These are phyloP conservation scores for Carallia pectinifolia DNA, from an alignment of 345 rosid species.

Conservation along the genomic window DNA sequence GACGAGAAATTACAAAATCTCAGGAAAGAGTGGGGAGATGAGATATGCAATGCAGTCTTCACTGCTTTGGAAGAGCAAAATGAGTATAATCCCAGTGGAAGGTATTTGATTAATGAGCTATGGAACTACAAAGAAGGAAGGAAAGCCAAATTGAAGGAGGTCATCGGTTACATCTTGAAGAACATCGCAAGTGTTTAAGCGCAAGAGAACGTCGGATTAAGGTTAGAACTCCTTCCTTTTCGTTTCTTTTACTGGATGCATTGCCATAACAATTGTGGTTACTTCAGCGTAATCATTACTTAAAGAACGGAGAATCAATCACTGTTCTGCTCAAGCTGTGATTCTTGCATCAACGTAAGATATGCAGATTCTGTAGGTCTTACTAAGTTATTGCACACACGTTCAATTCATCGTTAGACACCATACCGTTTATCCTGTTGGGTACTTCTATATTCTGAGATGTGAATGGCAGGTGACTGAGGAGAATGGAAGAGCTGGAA, in stretches of 20 bases:
- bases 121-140: constrained; percentile 66
- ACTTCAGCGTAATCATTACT: no score
- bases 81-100: constrained; percentile 73
- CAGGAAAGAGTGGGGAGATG: constrained; percentile 63
- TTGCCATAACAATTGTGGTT: neutral
- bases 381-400: no score
- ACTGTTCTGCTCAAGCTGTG: no score
- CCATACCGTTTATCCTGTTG: no score
- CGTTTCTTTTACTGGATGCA: neutral
- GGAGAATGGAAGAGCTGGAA: no score
- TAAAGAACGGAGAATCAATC: no score
- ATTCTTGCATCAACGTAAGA: no score
- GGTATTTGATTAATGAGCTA: constrained; percentile 53
- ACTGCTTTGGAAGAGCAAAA: constrained; percentile 68
- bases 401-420: no score
- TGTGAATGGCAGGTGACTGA: no score
- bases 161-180: constrained; percentile 40
- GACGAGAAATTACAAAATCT: constrained; percentile 57
- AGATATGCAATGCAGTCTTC: constrained; percentile 43
- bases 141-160: constrained; percentile 84
- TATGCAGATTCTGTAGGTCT: no score
- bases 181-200: constrained; percentile 41
- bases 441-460: no score
- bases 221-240: neutral
- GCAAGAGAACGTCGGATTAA: constrained; percentile 39